phyloP scores from a whole-genome alignment of 257 asterid species.

The Orobanche coerulescens region DNA sequence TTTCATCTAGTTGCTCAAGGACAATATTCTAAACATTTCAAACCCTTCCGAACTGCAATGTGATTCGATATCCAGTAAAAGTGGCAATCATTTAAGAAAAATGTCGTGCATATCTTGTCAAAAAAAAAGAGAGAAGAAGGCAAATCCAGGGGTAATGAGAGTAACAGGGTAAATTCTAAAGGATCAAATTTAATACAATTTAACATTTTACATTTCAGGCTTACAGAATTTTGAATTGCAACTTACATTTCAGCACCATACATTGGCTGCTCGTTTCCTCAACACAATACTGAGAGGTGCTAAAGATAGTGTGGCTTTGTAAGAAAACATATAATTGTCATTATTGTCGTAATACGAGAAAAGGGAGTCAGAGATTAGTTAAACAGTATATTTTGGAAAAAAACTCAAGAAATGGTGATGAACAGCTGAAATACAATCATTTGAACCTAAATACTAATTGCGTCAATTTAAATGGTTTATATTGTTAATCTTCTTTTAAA shows the following conservation, averaged over 20 bases:
- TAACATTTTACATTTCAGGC: background rate
- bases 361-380: slow-evolving; percentile 5
- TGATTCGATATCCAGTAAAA: background rate
- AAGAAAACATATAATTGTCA: background rate
- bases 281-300: background rate
- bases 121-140: too few relatives aligned
- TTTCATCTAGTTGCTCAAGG: slow-evolving; percentile 14
- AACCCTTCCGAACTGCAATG: slow-evolving; percentile 10
- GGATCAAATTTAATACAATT: background rate
- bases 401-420: slow-evolving; percentile 15
- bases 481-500: background rate
- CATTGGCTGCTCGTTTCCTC: slow-evolving; percentile 6
- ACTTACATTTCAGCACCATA: slow-evolving; percentile 7
- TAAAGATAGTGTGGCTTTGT: background rate
- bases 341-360: background rate
- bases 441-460: slow-evolving; percentile 16
- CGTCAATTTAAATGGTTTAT: slow-evolving; percentile 11
- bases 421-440: slow-evolving; percentile 9
- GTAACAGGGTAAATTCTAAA: background rate
- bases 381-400: slow-evolving; percentile 10
- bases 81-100: slow-evolving; percentile 8
- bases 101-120: background rate
- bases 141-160: slow-evolving; percentile 9
- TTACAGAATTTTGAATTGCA: background rate
- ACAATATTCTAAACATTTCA: background rate